Evolutionary conservation across 1,284 basidiomycete genomes (phyloP).

Genomic region (Ganoderma multipileum): DNA sequence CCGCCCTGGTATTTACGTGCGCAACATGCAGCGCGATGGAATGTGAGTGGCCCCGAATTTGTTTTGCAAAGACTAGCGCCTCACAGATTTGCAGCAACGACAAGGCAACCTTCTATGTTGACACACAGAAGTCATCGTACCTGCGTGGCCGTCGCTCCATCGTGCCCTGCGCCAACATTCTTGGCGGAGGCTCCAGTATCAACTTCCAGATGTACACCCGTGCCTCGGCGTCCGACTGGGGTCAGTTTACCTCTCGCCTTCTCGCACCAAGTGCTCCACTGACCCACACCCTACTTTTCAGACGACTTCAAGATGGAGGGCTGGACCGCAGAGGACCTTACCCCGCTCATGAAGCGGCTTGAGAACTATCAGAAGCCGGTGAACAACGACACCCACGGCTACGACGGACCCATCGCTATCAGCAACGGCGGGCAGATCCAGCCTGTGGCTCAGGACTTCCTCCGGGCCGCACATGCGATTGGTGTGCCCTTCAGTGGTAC

Average conservation of each 20-base stretch:
- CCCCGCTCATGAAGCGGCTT: constrained; percentile 77
- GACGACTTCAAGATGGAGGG: constrained; percentile 79
- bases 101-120: constrained; percentile 75
- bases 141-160: constrained; percentile 70
- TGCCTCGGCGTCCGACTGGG: constrained; percentile 76
- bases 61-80: neutral
- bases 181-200: constrained; percentile 62
- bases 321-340: constrained; percentile 69
- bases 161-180: constrained; percentile 76
- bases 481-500: constrained; percentile 72
- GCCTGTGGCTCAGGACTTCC: constrained; percentile 71
- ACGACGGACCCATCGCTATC: constrained; percentile 75
- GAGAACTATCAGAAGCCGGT: constrained; percentile 79
- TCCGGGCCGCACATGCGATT: constrained; percentile 66
- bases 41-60: constrained; percentile 48
- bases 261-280: neutral
- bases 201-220: constrained; percentile 81
- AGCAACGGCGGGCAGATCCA: constrained; percentile 70
- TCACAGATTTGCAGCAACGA: constrained; percentile 56
- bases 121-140: constrained; percentile 62
- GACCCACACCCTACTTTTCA: constrained; percentile 33
- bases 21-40: constrained; percentile 73
- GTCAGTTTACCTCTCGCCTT: constrained; percentile 42
- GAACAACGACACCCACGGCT: constrained; percentile 66
- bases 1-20: constrained; percentile 70